Conservation (phyloP, 768 basidiomycete species). For the Tricholoma furcatifolium region DNA sequence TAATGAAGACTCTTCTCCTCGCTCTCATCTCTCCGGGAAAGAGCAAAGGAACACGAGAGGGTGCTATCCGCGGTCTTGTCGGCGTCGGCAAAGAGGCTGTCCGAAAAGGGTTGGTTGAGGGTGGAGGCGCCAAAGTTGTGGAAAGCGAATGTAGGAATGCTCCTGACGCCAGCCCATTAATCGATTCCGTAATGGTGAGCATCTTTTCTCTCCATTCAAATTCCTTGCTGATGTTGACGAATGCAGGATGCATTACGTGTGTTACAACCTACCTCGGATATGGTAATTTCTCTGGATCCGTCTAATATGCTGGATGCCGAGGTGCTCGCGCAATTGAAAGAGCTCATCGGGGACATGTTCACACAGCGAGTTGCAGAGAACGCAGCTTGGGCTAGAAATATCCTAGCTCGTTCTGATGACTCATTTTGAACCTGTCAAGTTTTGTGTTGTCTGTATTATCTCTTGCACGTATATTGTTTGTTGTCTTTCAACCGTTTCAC, state of each 20-base stretch:
- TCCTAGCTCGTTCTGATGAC: slow-evolving; percentile 33
- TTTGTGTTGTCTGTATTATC: neutral
- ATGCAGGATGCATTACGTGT: slow-evolving; percentile 60
- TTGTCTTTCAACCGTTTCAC: too few species aligned
- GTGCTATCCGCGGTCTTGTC: slow-evolving; percentile 84
- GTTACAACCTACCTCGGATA: slow-evolving; percentile 55
- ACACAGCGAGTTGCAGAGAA: slow-evolving; percentile 56
- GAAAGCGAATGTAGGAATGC: slow-evolving; percentile 59
- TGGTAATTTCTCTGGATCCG: slow-evolving; percentile 56
- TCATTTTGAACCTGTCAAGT: neutral
- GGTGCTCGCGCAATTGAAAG: slow-evolving; percentile 45
- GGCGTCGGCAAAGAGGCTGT: slow-evolving; percentile 86
- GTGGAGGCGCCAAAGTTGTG: slow-evolving; percentile 74
- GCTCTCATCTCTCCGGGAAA: slow-evolving; percentile 76
- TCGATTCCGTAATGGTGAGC: slow-evolving; percentile 60
- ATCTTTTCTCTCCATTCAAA: slow-evolving; percentile 15
- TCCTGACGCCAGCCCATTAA: slow-evolving; percentile 42
- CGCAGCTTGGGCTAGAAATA: slow-evolving; percentile 61
- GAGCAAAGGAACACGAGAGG: slow-evolving; percentile 80
- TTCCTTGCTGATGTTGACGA: neutral
- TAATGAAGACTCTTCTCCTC: slow-evolving; percentile 91
- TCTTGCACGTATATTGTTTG: too few species aligned
- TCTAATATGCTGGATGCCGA: slow-evolving; percentile 46
- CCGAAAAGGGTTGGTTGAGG: slow-evolving; percentile 77
- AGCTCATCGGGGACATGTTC: slow-evolving; percentile 63